Percentiles rank a stretch among this genome's conserved stretches.
phyloP scores from a whole-genome alignment of 1,284 basidiomycete genomes.

The Schizophyllum commune region DNA sequence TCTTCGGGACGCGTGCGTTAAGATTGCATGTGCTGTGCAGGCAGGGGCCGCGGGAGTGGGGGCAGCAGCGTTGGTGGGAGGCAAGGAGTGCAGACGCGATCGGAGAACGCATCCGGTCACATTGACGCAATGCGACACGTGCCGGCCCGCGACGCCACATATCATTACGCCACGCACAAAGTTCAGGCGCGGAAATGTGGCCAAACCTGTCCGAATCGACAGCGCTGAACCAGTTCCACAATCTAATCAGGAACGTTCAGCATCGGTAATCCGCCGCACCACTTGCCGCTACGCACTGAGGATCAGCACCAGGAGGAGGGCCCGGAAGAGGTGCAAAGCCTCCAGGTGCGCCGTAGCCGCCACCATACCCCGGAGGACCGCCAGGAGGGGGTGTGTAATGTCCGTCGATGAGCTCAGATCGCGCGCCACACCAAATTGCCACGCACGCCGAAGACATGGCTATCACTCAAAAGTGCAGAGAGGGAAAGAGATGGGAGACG shows the following conservation, averaged over 20 bases:
- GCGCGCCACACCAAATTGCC: constrained; percentile 23
- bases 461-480: not conserved
- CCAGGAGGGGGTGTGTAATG: constrained; percentile 18
- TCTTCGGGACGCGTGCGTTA: too few species aligned
- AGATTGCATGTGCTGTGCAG: too few species aligned
- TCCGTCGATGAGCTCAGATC: constrained; percentile 14
- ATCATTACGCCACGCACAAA: constrained; percentile 43
- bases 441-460: constrained; percentile 20
- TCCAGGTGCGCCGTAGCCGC: constrained; percentile 29
- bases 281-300: constrained; percentile 41
- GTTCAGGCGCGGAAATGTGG: constrained; percentile 54
- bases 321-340: constrained; percentile 35
- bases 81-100: too few species aligned
- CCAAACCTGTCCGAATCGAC: constrained; percentile 69
- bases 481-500: too few species aligned
- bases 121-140: too few species aligned
- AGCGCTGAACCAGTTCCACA: constrained; percentile 66
- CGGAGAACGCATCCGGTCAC: too few species aligned
- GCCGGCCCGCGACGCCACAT: too few species aligned
- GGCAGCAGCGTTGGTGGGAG: too few species aligned
- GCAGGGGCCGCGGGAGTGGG: too few species aligned
- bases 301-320: constrained; percentile 64
- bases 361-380: constrained; percentile 16
- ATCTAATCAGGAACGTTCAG: constrained; percentile 29
- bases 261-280: not conserved